Percentiles rank a stretch among this genome's conserved stretches.
Evolutionary conservation across 73 alveolate genomes (phyloP).

Genomic region (Stentor roeselii): DNA sequence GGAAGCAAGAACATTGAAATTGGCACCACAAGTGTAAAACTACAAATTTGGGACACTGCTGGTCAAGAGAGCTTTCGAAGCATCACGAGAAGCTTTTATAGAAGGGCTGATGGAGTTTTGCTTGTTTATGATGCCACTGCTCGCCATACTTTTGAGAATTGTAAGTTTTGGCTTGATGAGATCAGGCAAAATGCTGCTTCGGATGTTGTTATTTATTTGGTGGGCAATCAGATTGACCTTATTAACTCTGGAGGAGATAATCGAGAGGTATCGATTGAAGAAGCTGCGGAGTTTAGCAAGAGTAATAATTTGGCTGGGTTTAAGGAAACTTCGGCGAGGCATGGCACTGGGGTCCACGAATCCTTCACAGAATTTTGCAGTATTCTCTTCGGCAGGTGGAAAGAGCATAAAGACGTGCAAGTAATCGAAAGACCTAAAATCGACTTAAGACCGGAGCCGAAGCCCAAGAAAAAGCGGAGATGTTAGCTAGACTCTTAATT

Average conservation of each 20-base stretch:
- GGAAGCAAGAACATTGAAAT: conserved; percentile 65
- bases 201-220: conserved; percentile 41
- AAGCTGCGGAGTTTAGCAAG: conserved; percentile 34
- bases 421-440: neutral
- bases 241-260: conserved; percentile 22
- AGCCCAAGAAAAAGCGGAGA: conserved; percentile 10
- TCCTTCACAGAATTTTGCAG: conserved; percentile 29
- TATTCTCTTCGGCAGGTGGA: neutral
- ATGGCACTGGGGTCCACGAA: conserved; percentile 41
- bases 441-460: neutral
- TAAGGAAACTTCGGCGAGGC: conserved; percentile 41
- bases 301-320: conserved; percentile 27
- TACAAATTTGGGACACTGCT: conserved; percentile 91
- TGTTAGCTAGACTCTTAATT: neutral
- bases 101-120: conserved; percentile 85
- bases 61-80: conserved; percentile 85
- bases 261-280: conserved; percentile 32
- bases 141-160: conserved; percentile 56
- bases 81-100: conserved; percentile 74
- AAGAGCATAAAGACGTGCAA: neutral
- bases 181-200: conserved; percentile 52
- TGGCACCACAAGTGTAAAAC: conserved; percentile 67
- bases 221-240: conserved; percentile 53
- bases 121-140: conserved; percentile 67
- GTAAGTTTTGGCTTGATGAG: conserved; percentile 68